Base-by-base conservation (phyloP, 495 filamentous ascomycete genomes). In the Lasiosphaeria miniovina region DNA sequence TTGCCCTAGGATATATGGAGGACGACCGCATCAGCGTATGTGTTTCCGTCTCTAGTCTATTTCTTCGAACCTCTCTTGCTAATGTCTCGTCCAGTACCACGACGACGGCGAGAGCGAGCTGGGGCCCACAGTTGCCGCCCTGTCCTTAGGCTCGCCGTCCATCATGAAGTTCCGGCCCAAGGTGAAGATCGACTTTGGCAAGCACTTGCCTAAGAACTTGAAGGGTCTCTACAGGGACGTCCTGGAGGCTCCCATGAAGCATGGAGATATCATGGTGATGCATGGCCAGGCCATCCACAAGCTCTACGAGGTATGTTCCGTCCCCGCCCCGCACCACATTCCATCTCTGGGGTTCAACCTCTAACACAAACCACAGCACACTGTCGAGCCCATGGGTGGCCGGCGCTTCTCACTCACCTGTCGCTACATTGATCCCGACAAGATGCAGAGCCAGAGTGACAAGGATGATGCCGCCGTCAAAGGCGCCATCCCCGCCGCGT, bases 261-360 rank as follows among this genome's bases (percentile, higher is more conserved):
- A 96, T 68, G 92, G 92, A 0, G 91, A 95, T 66, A 77, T 93
- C 49, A 80, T 95, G 33, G 79, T 95, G 3, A 96, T 96, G 92
- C 83, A 90, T 65, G 91, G 91, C 0, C 74, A 74, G 0, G 66
- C 75, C 2, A 83, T 96, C 35, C 92, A 96, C 65, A 81, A 82
- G 61, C 78, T 81, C 36, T 93, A 86, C 60, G 89, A 92, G 71
- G 88, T 88, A 67, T 53, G 79, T 74, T 12, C 3, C 2, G 31
- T n/a, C 14, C 17, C n/a, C 43, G 36, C 31, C 49, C 15, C 34
- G 31, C 33, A n/a, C 52, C 17, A 32, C 0, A 36, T 11, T 36
- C 35, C 11, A 11, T 62, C 52, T 62, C 33, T 35, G 7, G 11
- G 11, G 3, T 31, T 11, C 33, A 14, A 1, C 50, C 52, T 36